These are phyloP conservation scores for Cymbopogon flexuosus DNA, from an alignment of 202 grass and related monocot genomes.

Conservation along the genomic window DNA sequence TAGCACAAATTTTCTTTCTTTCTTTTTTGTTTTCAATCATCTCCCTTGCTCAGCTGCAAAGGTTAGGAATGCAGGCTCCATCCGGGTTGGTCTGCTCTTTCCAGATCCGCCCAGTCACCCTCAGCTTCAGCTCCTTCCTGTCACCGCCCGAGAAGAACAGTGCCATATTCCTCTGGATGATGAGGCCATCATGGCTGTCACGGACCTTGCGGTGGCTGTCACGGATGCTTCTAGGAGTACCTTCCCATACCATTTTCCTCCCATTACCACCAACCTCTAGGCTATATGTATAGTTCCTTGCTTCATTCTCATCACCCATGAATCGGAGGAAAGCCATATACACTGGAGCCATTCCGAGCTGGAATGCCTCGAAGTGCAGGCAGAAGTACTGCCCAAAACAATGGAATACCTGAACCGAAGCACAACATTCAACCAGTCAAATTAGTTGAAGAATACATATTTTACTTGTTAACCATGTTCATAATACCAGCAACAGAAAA, in stretches of 20 bases:
- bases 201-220: conserved; percentile 82
- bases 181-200: conserved; percentile 86
- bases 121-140: conserved; percentile 77
- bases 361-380: conserved; percentile 87
- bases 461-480: neutral
- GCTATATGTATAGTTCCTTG: conserved; percentile 76
- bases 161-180: conserved; percentile 85
- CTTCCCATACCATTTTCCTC: conserved; percentile 84
- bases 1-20: conserved; percentile 29
- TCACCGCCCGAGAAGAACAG: conserved; percentile 78
- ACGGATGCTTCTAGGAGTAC: conserved; percentile 79
- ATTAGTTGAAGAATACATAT: neutral
- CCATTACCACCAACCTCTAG: conserved; percentile 77
- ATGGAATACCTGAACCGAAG: conserved; percentile 63
- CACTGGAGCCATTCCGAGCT: conserved; percentile 72
- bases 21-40: conserved; percentile 11
- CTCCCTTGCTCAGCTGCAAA: conserved; percentile 51
- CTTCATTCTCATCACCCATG: conserved; percentile 88
- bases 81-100: conserved; percentile 69
- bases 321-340: conserved; percentile 90
- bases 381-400: conserved; percentile 93
- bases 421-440: neutral
- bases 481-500: too few species aligned
- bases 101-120: conserved; percentile 76
- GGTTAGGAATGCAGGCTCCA: conserved; percentile 61